Percentiles rank a stretch among this genome's conserved stretches.
These are phyloP conservation scores for Nannizziopsis barbatae DNA, from an alignment of 2,329 filamentous ascomycete genomes.

Conservation along the genomic window DNA sequence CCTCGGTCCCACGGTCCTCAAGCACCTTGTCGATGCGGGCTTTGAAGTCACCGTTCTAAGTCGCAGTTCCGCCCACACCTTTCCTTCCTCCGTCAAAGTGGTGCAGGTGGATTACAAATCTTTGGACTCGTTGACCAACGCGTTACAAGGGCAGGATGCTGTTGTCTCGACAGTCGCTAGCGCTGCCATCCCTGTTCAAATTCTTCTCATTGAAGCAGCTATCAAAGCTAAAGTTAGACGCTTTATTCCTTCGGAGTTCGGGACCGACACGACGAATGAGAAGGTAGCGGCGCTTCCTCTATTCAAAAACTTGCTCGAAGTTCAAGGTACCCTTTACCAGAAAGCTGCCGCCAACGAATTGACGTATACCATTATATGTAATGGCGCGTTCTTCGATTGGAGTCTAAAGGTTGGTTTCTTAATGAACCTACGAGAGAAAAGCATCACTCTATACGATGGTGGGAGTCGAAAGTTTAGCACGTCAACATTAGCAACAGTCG, in stretches of 20 bases:
- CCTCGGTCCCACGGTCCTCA: no score
- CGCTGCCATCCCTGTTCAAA: slow-evolving; percentile 2
- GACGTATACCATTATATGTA: slow-evolving; percentile 25
- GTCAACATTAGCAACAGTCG: slow-evolving; percentile 41
- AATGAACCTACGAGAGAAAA: slow-evolving; percentile 34
- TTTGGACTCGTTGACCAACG: slow-evolving; percentile 16
- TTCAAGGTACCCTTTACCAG: background rate
- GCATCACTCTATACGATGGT: slow-evolving; percentile 39
- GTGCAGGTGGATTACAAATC: slow-evolving; percentile 17
- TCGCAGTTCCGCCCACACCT: background rate
- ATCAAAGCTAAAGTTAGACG: slow-evolving; percentile 7
- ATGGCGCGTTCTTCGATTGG: slow-evolving; percentile 28
- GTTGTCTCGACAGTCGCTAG: slow-evolving; percentile 17
- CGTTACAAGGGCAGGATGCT: slow-evolving; percentile 17
- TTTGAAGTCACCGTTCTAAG: no score
- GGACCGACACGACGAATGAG: slow-evolving; percentile 9
- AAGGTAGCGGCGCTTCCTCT: background rate
- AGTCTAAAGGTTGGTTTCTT: slow-evolving; percentile 33
- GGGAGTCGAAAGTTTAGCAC: slow-evolving; percentile 41
- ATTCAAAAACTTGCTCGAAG: background rate
- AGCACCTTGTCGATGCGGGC: no score
- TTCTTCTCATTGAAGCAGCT: slow-evolving; percentile 11
- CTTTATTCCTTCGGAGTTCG: slow-evolving; percentile 11
- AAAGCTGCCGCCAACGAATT: slow-evolving; percentile 13
- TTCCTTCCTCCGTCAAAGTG: slow-evolving; percentile 4